Conservation (phyloP, 495 filamentous ascomycete species). For the Chaetomium fimeti region DNA sequence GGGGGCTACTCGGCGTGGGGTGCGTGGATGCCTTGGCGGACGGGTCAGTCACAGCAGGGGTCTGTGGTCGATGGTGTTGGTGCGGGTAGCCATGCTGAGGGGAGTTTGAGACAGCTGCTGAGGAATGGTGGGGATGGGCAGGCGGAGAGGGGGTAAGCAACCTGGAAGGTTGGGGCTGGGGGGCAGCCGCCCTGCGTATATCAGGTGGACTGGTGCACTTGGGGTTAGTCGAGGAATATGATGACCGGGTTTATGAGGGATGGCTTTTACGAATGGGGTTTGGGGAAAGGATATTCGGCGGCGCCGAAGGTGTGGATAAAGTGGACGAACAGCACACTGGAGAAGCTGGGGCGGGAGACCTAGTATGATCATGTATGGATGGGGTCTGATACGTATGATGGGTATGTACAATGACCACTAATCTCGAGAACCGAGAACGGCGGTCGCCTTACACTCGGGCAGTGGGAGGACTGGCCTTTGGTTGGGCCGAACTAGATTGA, state of each 20-base stretch:
- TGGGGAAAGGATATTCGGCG: not conserved
- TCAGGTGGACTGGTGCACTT: no score
- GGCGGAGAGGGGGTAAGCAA: no score
- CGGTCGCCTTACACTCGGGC: no score
- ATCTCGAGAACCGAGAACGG: no score
- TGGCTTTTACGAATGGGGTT: not conserved
- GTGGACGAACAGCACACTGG: conserved; percentile 1
- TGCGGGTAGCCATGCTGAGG: not conserved
- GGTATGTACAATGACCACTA: no score
- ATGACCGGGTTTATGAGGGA: not conserved
- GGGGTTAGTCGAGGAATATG: no score
- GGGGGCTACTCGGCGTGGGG: not conserved
- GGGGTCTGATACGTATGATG: not conserved
- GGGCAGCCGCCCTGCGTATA: no score
- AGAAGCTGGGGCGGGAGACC: not conserved
- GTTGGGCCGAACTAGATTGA: no score
- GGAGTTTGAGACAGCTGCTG: conserved; percentile 10
- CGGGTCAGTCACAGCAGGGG: not conserved
- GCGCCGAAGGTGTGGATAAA: not conserved
- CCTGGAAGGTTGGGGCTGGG: no score
- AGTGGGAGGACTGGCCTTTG: no score
- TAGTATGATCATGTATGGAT: not conserved
- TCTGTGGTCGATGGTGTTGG: not conserved
- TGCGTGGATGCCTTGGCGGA: not conserved
- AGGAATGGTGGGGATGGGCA: conserved; percentile 1